These are phyloP conservation scores for Xylaria arbuscula DNA, from an alignment of 2,329 filamentous ascomycete genomes.

Conservation along the genomic window DNA sequence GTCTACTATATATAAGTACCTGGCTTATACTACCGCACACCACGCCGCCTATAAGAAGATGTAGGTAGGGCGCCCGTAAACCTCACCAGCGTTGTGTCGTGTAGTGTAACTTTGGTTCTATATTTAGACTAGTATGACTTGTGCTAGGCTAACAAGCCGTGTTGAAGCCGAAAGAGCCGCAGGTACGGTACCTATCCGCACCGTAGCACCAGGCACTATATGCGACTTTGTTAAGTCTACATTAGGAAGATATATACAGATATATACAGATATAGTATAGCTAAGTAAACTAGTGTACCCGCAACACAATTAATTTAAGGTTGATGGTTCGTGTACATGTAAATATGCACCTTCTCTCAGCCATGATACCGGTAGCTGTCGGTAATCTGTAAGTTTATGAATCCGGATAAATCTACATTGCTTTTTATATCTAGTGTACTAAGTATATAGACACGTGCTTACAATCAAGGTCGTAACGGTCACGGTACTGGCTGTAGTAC, in stretches of 20 bases:
- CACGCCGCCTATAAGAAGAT: background rate
- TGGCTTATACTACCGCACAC: background rate
- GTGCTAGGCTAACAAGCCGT: conserved; percentile 11
- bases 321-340: no score
- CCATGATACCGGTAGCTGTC: no score
- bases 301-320: background rate
- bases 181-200: conserved; percentile 5
- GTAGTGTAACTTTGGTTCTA: conserved; percentile 24
- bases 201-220: conserved; percentile 1
- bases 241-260: no score
- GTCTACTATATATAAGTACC: background rate
- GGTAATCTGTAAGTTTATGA: no score
- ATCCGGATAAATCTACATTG: background rate
- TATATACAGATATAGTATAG: background rate
- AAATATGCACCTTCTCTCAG: no score
- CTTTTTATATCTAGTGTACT: background rate
- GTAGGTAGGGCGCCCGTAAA: background rate
- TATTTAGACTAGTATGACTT: conserved; percentile 17
- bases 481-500: no score
- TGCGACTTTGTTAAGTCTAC: background rate
- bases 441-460: background rate
- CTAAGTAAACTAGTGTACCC: background rate
- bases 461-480: no score
- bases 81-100: background rate
- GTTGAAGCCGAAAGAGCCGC: conserved; percentile 34